phyloP scores from a whole-genome alignment of 306 rosid genomes.

The Vicia faba region DNA sequence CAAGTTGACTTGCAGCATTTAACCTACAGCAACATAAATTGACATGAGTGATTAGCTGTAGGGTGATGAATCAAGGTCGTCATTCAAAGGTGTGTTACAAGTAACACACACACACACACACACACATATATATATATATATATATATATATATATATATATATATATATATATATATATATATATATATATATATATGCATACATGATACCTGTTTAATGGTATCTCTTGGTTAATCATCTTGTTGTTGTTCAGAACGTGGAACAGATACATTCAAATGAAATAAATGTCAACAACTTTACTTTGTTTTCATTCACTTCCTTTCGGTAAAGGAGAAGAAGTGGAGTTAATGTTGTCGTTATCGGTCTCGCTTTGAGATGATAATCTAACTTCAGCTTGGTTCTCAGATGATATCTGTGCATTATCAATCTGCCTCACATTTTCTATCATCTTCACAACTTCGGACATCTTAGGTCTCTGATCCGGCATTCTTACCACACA shows the following conservation, averaged over 20 bases:
- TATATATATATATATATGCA: too few species aligned
- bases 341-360: constrained; percentile 7
- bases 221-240: constrained; percentile 22
- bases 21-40: constrained; percentile 51
- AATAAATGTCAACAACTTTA: constrained; percentile 25
- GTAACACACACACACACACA: too few species aligned
- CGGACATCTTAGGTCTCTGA: constrained; percentile 80
- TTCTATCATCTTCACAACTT: constrained; percentile 75
- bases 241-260: constrained; percentile 32
- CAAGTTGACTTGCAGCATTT: constrained; percentile 93
- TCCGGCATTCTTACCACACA: constrained; percentile 90
- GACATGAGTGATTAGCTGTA: constrained; percentile 21
- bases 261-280: constrained; percentile 38
- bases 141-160: too few species aligned
- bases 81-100: constrained; percentile 1
- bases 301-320: constrained; percentile 31
- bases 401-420: constrained; percentile 49
- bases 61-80: constrained; percentile 28
- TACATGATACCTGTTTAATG: not conserved
- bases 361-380: constrained; percentile 26
- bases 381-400: constrained; percentile 47
- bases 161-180: too few species aligned
- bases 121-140: too few species aligned
- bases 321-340: constrained; percentile 33
- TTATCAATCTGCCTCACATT: constrained; percentile 61